Base-by-base conservation (phyloP, 2,329 filamentous ascomycete genomes). In the Colletotrichum sp. region DNA sequence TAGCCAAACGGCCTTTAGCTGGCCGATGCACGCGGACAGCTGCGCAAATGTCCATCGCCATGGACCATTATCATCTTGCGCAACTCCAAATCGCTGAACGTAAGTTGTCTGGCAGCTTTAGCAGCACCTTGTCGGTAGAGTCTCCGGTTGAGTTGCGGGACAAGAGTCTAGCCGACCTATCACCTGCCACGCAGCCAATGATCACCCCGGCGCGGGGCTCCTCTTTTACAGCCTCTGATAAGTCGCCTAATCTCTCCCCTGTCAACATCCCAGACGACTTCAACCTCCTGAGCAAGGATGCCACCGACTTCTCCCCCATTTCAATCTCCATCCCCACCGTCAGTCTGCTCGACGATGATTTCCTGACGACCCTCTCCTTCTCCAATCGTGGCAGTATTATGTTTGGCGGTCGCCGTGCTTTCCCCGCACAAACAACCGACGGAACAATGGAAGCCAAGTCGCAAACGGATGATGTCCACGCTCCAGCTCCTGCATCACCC, bases 381-480 rank as follows among this genome's bases (percentile, higher is more conserved):
- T 92, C 91, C 73, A 92, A 92, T 77, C 88, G 92, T 79, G 92
- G 92, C 78, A 93, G 91, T 83, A 86, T 93, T 80, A 91, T 93
- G 88, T 88, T 92, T 81, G 88, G 89, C 77, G 88, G 87, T 69
- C 71, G 65, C 39, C 76, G 67, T 44, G 69, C 74, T 74, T 69
- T 71, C 65, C 67, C 71, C 36, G 65, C 44, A 59, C 69, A 68
- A 72, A 65, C 66, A 55, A 71, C 36, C 30, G 69, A 71, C 67
- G 57, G 70, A 49, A 73, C 32, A 55, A 76, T 67, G 73, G 30
- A 70, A 49, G 59, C 34, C 30, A 52, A 69, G 60, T 66, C 52
- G 60, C 75, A 71, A 66, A 66, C 66, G 49, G 60, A 55, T 30
- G 28, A 63, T 32, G 67, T 49, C 30, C 60, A 62, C 49, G 16